These are phyloP conservation scores for Lactifluus hygrophoroides DNA, from an alignment of 768 basidiomycete species.

Conservation along the genomic window DNA sequence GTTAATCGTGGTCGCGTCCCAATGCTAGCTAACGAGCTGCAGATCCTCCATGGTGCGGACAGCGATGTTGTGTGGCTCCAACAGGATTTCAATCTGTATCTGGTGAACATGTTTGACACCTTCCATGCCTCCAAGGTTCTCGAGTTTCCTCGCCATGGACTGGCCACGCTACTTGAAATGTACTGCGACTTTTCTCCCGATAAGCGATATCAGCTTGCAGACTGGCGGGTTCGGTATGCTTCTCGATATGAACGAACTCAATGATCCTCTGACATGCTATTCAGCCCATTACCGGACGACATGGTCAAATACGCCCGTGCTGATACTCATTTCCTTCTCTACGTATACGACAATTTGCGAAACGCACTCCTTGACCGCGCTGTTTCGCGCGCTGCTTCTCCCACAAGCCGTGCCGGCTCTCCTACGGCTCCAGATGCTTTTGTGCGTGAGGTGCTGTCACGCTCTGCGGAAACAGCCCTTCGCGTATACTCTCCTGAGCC, in stretches of 20 bases:
- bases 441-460: constrained; percentile 54
- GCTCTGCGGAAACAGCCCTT: constrained; percentile 71
- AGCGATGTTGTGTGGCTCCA: constrained; percentile 95
- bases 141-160: constrained; percentile 76
- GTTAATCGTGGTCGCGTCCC: constrained; percentile 18
- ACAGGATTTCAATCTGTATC: constrained; percentile 87
- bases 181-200: constrained; percentile 88
- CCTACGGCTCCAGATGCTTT: constrained; percentile 28
- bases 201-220: constrained; percentile 94
- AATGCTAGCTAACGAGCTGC: neutral
- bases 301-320: constrained; percentile 92
- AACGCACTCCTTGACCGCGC: constrained; percentile 74
- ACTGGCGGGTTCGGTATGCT: constrained; percentile 85
- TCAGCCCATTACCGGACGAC: constrained; percentile 70
- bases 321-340: constrained; percentile 93
- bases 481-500: constrained; percentile 58
- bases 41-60: constrained; percentile 94
- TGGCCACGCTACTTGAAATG: constrained; percentile 76
- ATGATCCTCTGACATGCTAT: neutral
- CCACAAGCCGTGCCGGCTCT: constrained; percentile 20
- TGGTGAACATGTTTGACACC: constrained; percentile 96
- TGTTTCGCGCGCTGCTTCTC: constrained; percentile 31
- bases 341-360: constrained; percentile 85
- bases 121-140: constrained; percentile 88
- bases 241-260: neutral